phyloP scores from a whole-genome alignment of 805 yeast genomes.

The Yamadazyma olivae region DNA sequence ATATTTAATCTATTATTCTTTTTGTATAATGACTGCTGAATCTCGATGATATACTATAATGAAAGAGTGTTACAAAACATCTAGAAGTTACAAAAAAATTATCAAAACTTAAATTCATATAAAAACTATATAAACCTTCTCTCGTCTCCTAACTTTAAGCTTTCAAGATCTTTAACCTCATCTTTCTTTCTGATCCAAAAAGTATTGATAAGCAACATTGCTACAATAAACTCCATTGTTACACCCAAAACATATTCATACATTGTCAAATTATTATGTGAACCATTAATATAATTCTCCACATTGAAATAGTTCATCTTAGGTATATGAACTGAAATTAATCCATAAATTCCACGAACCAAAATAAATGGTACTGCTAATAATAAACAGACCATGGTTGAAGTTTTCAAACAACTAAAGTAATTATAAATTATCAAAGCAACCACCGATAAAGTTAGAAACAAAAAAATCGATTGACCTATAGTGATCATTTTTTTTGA shows the following conservation, averaged over 20 bases:
- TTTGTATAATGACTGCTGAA: too few relatives aligned
- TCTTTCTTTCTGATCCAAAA: conserved; percentile 4
- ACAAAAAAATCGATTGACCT: conserved; percentile 31
- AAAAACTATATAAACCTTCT: too few relatives aligned
- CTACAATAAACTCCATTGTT: conserved; percentile 32
- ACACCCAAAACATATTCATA: conserved; percentile 34
- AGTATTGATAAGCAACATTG: conserved; percentile 1
- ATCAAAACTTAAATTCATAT: too few relatives aligned
- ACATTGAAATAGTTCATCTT: conserved; percentile 31
- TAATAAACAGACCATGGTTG: conserved; percentile 11
- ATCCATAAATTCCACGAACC: conserved; percentile 35
- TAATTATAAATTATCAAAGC: conserved; percentile 12
- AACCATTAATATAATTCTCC: conserved; percentile 18
- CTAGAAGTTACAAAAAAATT: too few relatives aligned
- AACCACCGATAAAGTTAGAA: conserved; percentile 19
- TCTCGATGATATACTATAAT: too few relatives aligned
- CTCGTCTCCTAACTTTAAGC: too few relatives aligned
- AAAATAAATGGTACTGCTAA: conserved; percentile 27
- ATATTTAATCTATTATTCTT: neutral
- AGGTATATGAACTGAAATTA: conserved; percentile 27
- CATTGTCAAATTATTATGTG: conserved; percentile 14
- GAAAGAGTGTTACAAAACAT: too few relatives aligned
- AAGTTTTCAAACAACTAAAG: conserved; percentile 16
- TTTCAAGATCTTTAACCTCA: too few relatives aligned
- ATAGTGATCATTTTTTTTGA: conserved; percentile 25